Evolutionary conservation across 768 basidiomycete species (phyloP).

Genomic region (Leccinum obscurum): DNA sequence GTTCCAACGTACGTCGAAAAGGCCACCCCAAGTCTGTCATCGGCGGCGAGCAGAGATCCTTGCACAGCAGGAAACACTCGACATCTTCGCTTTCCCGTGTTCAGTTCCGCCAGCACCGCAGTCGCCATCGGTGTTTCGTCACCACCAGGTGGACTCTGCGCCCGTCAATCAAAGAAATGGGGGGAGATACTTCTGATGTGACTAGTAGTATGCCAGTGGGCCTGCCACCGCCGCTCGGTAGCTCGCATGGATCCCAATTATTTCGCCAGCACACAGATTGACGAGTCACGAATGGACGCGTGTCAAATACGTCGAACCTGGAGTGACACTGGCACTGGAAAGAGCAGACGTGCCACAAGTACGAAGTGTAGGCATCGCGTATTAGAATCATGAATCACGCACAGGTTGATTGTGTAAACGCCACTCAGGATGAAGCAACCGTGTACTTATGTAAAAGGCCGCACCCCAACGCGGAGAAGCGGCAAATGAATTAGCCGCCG

Average conservation of each 20-base stretch:
- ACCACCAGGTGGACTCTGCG: not conserved
- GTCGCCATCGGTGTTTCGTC: not conserved
- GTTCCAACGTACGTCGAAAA: not conserved
- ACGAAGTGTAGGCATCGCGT: not conserved
- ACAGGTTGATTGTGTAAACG: not conserved
- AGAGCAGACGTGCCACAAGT: not conserved
- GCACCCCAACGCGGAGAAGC: not conserved
- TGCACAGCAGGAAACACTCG: not conserved
- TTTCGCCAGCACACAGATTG: not conserved
- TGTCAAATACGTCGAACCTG: not conserved
- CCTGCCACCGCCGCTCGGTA: not conserved
- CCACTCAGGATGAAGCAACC: not conserved
- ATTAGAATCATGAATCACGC: not conserved
- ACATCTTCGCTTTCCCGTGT: slow-evolving; percentile 6
- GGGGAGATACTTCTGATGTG: not conserved
- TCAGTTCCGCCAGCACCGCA: not conserved
- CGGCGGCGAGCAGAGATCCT: no score
- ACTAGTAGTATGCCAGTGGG: not conserved
- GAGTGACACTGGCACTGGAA: not conserved
- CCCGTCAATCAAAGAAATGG: not conserved
- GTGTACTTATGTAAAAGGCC: not conserved
- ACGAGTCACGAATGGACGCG: not conserved
- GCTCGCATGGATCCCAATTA: not conserved
- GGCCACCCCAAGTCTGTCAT: not conserved
- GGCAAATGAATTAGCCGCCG: not conserved